Evolutionary conservation across 1,139 yeast species (phyloP).

Genomic region (Geotrichum cucujoidarum): DNA sequence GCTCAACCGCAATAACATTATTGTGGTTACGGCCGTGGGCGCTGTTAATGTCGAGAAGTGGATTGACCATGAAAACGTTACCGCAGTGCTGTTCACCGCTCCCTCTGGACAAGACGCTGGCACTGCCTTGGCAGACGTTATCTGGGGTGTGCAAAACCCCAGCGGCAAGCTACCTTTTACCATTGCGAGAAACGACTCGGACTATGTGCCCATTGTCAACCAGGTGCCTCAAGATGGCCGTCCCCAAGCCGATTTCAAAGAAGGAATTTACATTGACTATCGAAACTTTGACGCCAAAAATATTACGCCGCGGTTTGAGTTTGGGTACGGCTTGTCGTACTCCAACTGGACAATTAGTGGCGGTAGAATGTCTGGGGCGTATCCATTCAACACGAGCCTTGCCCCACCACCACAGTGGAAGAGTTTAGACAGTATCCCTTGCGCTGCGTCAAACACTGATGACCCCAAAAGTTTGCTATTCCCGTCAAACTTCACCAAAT

Average conservation of each 20-base stretch:
- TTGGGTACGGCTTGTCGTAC: conserved; percentile 59
- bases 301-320: conserved; percentile 54
- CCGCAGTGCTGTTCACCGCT: conserved; percentile 51
- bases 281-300: conserved; percentile 51
- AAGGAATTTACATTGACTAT: conserved; percentile 44
- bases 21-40: conserved; percentile 55
- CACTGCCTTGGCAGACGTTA: conserved; percentile 44
- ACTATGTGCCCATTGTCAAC: conserved; percentile 49
- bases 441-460: conserved; percentile 21
- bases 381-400: conserved; percentile 42
- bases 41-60: conserved; percentile 57
- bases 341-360: conserved; percentile 43
- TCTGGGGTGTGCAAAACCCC: conserved; percentile 58
- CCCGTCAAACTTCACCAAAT: conserved; percentile 35
- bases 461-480: conserved; percentile 55
- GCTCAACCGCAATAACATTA: conserved; percentile 50
- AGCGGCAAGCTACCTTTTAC: conserved; percentile 62
- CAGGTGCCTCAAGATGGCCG: conserved; percentile 33
- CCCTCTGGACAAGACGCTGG: conserved; percentile 57
- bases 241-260: conserved; percentile 43
- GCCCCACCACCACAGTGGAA: conserved; percentile 35
- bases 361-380: conserved; percentile 39
- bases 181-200: conserved; percentile 51
- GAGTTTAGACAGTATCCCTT: background rate
- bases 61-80: conserved; percentile 55